Evolutionary conservation across 345 rosid species (phyloP).

Genomic region (Aquilaria yunnanensis): DNA sequence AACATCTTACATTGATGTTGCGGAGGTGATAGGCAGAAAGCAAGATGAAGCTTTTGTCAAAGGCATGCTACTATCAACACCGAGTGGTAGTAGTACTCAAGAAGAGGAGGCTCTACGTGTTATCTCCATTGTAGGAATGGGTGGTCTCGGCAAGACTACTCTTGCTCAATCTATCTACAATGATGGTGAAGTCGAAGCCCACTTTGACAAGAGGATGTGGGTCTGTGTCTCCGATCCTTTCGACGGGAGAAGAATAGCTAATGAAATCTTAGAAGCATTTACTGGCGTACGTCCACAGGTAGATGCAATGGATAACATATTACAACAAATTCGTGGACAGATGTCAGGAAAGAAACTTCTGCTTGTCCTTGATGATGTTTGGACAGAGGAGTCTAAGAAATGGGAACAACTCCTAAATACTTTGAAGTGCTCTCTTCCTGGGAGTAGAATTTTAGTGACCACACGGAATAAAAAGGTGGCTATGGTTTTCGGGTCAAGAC

Average conservation of each 20-base stretch:
- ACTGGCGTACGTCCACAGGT: neutral
- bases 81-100: neutral
- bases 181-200: neutral
- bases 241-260: conserved; percentile 12
- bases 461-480: conserved; percentile 11
- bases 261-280: conserved; percentile 10
- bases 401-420: conserved; percentile 12
- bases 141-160: conserved; percentile 20
- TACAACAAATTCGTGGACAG: neutral
- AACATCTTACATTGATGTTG: neutral
- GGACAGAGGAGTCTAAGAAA: conserved; percentile 7
- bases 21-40: conserved; percentile 11
- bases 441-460: conserved; percentile 18
- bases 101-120: neutral
- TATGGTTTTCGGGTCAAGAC: neutral
- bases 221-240: conserved; percentile 15
- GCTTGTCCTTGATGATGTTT: conserved; percentile 21
- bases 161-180: conserved; percentile 14
- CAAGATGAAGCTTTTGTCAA: neutral
- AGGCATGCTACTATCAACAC: conserved; percentile 1
- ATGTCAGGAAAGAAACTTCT: conserved; percentile 6
- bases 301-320: neutral
- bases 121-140: conserved; percentile 16
- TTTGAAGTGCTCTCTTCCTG: neutral
- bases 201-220: conserved; percentile 14